Conservation (phyloP, 1,139 yeast genomes). For the Wickerhamomyces sp. region DNA sequence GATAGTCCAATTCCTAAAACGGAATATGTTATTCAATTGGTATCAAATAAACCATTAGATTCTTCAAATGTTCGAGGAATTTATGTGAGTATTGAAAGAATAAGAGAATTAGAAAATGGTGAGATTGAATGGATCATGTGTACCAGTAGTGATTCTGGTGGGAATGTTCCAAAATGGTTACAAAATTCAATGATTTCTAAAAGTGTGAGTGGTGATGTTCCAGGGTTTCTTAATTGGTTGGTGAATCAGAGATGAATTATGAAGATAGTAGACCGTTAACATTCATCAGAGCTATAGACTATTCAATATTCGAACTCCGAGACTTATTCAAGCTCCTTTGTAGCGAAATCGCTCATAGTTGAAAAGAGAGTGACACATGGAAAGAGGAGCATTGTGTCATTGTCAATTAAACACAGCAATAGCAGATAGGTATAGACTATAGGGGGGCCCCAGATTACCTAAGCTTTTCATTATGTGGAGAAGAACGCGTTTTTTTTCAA, state of each 20-base stretch:
- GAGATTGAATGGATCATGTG: conserved; percentile 56
- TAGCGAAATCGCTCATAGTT: too few relatives aligned
- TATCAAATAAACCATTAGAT: conserved; percentile 30
- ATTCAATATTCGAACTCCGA: too few relatives aligned
- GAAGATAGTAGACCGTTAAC: too few relatives aligned
- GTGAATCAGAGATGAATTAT: not conserved
- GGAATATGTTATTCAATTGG: conserved; percentile 49
- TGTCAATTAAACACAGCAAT: too few relatives aligned
- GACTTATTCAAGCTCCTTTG: too few relatives aligned
- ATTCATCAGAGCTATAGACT: too few relatives aligned
- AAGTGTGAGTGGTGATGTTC: conserved; percentile 65
- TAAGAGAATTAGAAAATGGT: conserved; percentile 35
- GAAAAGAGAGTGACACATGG: too few relatives aligned
- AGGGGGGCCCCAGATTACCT: too few relatives aligned
- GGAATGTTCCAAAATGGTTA: conserved; percentile 59
- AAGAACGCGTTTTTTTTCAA: not conserved
- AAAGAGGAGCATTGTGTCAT: too few relatives aligned
- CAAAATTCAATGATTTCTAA: conserved; percentile 51
- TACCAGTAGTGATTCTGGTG: conserved; percentile 55
- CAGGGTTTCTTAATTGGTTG: conserved; percentile 52
- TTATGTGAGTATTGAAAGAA: conserved; percentile 58
- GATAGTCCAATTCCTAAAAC: conserved; percentile 29
- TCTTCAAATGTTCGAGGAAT: conserved; percentile 33
- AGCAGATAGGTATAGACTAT: too few relatives aligned
- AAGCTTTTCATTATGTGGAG: not conserved